Evolutionary conservation across 2,329 filamentous ascomycete species (phyloP).

Genomic region (Fusarium keratoplasticum): DNA sequence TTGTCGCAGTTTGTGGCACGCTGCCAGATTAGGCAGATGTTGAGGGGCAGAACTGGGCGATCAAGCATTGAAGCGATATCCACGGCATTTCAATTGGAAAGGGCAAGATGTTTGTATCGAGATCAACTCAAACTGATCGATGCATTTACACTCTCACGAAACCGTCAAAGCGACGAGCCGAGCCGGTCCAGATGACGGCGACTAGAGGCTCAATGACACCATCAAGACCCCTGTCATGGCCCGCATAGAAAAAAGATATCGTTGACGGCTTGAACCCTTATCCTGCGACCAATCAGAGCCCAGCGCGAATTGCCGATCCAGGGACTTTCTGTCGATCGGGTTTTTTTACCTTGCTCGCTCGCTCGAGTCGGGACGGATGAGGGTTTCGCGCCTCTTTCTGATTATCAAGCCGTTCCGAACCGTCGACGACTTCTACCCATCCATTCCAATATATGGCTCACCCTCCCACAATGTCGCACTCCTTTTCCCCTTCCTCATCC

Average conservation of each 20-base stretch:
- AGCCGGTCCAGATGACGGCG: slow-evolving; percentile 8
- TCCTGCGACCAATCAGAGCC: slow-evolving; percentile 23
- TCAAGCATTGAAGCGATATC: not conserved
- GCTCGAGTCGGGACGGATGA: not conserved
- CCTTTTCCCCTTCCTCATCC: not conserved
- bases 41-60: not conserved
- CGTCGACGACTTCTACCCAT: not conserved
- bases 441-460: not conserved
- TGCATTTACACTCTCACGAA: not conserved
- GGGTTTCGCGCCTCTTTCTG: slow-evolving; percentile 3
- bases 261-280: slow-evolving; percentile 33
- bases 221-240: slow-evolving; percentile 33
- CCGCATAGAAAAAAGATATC: slow-evolving; percentile 22
- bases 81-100: not conserved
- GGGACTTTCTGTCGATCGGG: slow-evolving; percentile 27
- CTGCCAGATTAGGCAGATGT: not conserved
- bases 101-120: not conserved
- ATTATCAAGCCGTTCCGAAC: not conserved
- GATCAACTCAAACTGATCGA: not conserved
- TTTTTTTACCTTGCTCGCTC: not conserved
- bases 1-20: not conserved
- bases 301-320: slow-evolving; percentile 11
- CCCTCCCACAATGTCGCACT: not conserved
- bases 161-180: slow-evolving; percentile 2
- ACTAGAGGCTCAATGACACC: slow-evolving; percentile 32